Evolutionary conservation across 495 filamentous ascomycete species (phyloP).

Genomic region (Hypomontagnella monticulosa): DNA sequence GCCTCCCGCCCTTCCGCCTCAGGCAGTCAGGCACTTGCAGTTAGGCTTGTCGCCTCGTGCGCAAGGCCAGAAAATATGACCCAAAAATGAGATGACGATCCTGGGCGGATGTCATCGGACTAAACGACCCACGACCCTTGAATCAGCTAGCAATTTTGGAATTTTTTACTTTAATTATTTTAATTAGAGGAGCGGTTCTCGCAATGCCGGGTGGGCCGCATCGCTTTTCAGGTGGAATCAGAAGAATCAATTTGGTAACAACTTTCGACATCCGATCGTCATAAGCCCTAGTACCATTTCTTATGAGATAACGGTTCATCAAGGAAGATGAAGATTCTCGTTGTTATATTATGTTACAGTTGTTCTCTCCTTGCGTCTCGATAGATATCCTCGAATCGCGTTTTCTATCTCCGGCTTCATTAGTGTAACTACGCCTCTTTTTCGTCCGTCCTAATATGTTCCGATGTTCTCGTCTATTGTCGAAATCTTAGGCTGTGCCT

Average conservation of each 20-base stretch:
- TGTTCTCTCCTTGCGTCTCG: slow-evolving; percentile 38
- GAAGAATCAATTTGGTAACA: background rate
- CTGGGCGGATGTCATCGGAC: slow-evolving; percentile 1
- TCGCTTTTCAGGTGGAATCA: background rate
- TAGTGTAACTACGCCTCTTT: background rate
- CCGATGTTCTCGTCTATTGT: slow-evolving; percentile 50
- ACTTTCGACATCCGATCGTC: slow-evolving; percentile 22
- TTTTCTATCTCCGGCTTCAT: background rate
- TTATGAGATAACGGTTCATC: background rate
- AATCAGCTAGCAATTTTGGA: background rate
- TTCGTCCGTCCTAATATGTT: slow-evolving; percentile 34
- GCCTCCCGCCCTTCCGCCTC: no score
- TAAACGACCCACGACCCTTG: background rate
- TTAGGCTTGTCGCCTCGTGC: background rate
- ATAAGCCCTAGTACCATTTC: slow-evolving; percentile 43
- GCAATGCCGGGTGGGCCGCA: background rate
- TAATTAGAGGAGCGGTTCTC: slow-evolving; percentile 2
- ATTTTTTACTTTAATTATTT: slow-evolving; percentile 7
- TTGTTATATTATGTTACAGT: slow-evolving; percentile 26
- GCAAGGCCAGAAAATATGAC: slow-evolving; percentile 6
- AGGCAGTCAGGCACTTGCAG: no score
- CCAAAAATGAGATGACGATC: background rate
- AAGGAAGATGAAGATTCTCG: background rate
- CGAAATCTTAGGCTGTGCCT: slow-evolving; percentile 56
- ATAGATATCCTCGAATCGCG: background rate